phyloP scores from a whole-genome alignment of 2,329 filamentous ascomycete species.

The Beauveria pseudobassiana region DNA sequence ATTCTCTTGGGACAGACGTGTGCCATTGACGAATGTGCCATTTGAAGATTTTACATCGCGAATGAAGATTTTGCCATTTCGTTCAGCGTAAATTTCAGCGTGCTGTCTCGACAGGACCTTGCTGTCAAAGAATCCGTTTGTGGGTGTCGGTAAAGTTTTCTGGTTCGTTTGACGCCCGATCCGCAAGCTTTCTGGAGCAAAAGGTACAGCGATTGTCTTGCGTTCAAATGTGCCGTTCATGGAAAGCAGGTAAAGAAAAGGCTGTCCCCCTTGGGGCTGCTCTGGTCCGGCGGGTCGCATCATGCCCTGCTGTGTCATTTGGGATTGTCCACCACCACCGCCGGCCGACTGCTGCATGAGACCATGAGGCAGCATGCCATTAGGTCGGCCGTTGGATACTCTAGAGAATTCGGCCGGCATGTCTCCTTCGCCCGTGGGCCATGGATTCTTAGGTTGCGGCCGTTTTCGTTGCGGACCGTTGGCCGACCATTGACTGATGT shows the following conservation, averaged over 20 bases:
- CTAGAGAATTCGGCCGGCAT: constrained; percentile 40
- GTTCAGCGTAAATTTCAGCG: constrained; percentile 87
- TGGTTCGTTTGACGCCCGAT: constrained; percentile 97
- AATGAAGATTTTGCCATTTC: constrained; percentile 86
- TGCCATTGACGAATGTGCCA: constrained; percentile 94
- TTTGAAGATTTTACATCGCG: constrained; percentile 98
- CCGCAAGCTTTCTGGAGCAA: constrained; percentile 83
- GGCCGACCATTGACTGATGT: constrained; percentile 42
- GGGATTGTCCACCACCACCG: constrained; percentile 22
- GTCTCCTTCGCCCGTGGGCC: constrained; percentile 42
- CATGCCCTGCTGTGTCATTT: constrained; percentile 38
- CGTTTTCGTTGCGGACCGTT: constrained; percentile 44
- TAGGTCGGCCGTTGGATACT: constrained; percentile 33
- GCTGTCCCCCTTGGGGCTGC: constrained; percentile 55
- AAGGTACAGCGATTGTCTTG: constrained; percentile 92
- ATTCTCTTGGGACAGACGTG: constrained; percentile 85
- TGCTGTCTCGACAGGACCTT: constrained; percentile 96
- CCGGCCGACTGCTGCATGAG: constrained; percentile 24
- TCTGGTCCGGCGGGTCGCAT: constrained; percentile 59
- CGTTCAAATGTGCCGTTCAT: constrained; percentile 95
- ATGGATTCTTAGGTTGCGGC: constrained; percentile 42
- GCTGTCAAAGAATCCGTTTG: constrained; percentile 95
- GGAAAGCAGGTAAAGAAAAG: constrained; percentile 77
- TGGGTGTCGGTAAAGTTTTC: constrained; percentile 83
- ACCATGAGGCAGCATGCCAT: constrained; percentile 32